Base-by-base conservation (phyloP, 73 alveolate species). In the Tetrahymena elliotti region DNA sequence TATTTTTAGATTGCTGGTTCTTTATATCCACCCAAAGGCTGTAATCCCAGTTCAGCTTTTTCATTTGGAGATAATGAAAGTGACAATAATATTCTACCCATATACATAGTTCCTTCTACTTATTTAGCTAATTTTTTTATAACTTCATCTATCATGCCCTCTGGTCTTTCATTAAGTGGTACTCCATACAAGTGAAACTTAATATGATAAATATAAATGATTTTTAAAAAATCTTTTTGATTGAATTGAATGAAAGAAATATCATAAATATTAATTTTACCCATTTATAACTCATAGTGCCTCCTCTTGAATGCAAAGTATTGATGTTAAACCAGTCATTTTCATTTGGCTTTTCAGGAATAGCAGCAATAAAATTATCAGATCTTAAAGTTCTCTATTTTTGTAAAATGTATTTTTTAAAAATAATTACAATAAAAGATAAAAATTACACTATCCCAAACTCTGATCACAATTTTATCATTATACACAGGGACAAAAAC, bases 331-430 rank as follows among this genome's bases (percentile, higher is more conserved):
- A 98, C 88, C 52, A 96, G 93, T 98, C 99, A 93, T 84, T 53
- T 31, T 97, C 97, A 35, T 96, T 97, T 6, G 99, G 99, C 35
- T 96, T 92, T 94, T 98, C 99, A 24, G 99, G 99, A 20, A 98
- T 95, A 40, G 98, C 97, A 11, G 99, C 99, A 22, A 98, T 95
- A 39, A 98, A 97, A 36, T 95, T 96, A 94, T 97, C 99, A 92
- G 96, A 94, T 53, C 96, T 27, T 52, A 95, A 38, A 53, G 98
- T 38, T 84, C 97, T 93, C 96, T 68, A 0, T 68, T 27, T 68
- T 68, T 0, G 11, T 18, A 5, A 27, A 31, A 95, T 35, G 3
- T 68, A 34, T 33, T 1, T 52, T 93, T 96, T 20, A 92, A 93
- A 94, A 93, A 39, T 1, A 33, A 7, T 13, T 40, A 33, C 7